These are phyloP conservation scores for Myxozyma lipomycoides DNA, from an alignment of 805 yeast species.

Conservation along the genomic window DNA sequence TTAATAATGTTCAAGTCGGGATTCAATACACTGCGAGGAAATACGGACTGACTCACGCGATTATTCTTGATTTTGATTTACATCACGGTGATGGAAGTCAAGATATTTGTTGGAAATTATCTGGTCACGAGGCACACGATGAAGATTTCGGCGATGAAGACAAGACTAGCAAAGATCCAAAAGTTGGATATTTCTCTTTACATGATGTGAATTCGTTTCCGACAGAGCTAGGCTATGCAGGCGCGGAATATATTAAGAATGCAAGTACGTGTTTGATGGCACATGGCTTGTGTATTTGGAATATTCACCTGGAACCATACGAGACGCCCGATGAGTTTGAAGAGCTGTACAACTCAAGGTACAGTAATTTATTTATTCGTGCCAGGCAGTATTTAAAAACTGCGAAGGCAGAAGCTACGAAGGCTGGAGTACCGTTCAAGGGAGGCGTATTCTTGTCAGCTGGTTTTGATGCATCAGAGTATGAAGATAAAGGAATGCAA, in stretches of 20 bases:
- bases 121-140: conserved; percentile 46
- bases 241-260: conserved; percentile 62
- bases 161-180: conserved; percentile 42
- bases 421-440: conserved; percentile 44
- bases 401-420: conserved; percentile 26
- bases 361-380: conserved; percentile 56
- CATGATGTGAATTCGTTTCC: conserved; percentile 87
- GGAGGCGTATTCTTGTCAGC: conserved; percentile 72
- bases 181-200: conserved; percentile 75
- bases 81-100: conserved; percentile 91
- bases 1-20: conserved; percentile 78
- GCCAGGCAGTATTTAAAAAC: conserved; percentile 59
- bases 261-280: conserved; percentile 76
- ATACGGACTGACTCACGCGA: conserved; percentile 72
- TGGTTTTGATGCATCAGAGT: conserved; percentile 84
- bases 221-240: conserved; percentile 72
- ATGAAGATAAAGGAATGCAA: conserved; percentile 79
- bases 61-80: conserved; percentile 73
- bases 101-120: conserved; percentile 78
- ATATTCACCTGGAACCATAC: conserved; percentile 71
- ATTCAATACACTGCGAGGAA: conserved; percentile 66
- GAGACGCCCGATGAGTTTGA: conserved; percentile 60
- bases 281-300: conserved; percentile 78
- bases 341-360: conserved; percentile 55
- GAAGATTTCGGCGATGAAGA: conserved; percentile 18